These are phyloP conservation scores for Dissophora globulifera DNA, from an alignment of 192 early-diverging fungal genomes.

Conservation along the genomic window DNA sequence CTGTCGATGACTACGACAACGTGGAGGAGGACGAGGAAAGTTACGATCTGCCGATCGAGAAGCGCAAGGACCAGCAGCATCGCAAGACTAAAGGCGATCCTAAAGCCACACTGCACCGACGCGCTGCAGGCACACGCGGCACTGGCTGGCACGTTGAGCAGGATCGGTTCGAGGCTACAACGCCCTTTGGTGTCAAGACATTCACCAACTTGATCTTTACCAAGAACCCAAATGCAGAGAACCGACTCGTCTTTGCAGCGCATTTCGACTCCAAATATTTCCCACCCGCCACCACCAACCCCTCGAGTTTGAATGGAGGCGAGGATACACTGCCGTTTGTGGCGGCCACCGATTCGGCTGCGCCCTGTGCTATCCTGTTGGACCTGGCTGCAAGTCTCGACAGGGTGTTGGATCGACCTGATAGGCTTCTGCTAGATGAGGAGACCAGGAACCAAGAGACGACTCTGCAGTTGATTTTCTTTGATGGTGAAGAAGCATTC, in stretches of 20 bases:
- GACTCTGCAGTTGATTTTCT: slow-evolving; percentile 93
- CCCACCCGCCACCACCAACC: slow-evolving; percentile 47
- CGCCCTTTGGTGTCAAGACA: slow-evolving; percentile 77
- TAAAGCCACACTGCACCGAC: slow-evolving; percentile 2
- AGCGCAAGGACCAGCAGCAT: neutral
- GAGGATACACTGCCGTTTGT: slow-evolving; percentile 70
- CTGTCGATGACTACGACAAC: neutral
- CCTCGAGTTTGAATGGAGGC: slow-evolving; percentile 19
- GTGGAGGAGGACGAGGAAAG: neutral
- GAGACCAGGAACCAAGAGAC: slow-evolving; percentile 49
- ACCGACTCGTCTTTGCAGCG: slow-evolving; percentile 86
- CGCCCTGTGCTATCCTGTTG: slow-evolving; percentile 90
- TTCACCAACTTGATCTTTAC: slow-evolving; percentile 95
- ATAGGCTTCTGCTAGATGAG: too few relatives aligned
- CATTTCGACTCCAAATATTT: slow-evolving; percentile 95
- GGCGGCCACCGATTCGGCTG: slow-evolving; percentile 92
- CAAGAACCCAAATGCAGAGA: slow-evolving; percentile 76
- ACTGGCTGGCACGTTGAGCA: slow-evolving; percentile 80
- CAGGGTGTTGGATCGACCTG: slow-evolving; percentile 59
- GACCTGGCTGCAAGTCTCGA: slow-evolving; percentile 83
- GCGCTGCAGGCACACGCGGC: slow-evolving; percentile 1
- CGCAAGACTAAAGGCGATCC: neutral
- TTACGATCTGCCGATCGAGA: neutral
- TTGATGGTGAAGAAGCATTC: slow-evolving; percentile 97
- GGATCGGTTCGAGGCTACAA: slow-evolving; percentile 80